phyloP scores from a whole-genome alignment of 73 alveolate species.

The Breviolum minutum region DNA sequence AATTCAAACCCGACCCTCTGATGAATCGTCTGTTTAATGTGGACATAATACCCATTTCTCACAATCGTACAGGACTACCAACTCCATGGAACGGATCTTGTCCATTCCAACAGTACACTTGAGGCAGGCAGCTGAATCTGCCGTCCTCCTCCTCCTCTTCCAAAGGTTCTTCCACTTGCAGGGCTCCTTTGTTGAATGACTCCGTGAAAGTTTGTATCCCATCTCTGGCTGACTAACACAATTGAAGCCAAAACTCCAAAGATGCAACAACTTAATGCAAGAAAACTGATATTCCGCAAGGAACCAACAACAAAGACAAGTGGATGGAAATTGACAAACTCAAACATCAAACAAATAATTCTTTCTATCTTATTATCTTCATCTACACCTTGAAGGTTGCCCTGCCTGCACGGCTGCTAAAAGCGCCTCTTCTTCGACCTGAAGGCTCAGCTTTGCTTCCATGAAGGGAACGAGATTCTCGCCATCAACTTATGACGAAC shows the following conservation, averaged over 20 bases:
- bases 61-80: too few species aligned
- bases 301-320: neutral
- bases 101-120: too few species aligned
- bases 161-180: neutral
- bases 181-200: neutral
- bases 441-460: neutral
- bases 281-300: neutral
- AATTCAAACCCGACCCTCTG: too few species aligned
- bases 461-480: neutral
- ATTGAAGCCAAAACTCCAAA: too few species aligned
- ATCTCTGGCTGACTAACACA: too few species aligned
- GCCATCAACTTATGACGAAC: neutral
- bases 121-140: neutral
- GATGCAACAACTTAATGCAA: too few species aligned
- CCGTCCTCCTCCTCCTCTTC: constrained; percentile 25
- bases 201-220: too few species aligned
- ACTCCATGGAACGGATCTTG: too few species aligned
- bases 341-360: neutral
- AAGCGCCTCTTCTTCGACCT: constrained; percentile 84
- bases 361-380: neutral
- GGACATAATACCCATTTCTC: too few species aligned
- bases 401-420: constrained; percentile 74
- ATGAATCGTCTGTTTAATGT: neutral
- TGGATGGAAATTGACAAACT: neutral
- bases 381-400: too few species aligned